Evolutionary conservation across 2,329 filamentous ascomycete genomes (phyloP), one percentile per base, ranked within the genome.

Genomic region (Pseudogymnoascus pannorum): DNA sequence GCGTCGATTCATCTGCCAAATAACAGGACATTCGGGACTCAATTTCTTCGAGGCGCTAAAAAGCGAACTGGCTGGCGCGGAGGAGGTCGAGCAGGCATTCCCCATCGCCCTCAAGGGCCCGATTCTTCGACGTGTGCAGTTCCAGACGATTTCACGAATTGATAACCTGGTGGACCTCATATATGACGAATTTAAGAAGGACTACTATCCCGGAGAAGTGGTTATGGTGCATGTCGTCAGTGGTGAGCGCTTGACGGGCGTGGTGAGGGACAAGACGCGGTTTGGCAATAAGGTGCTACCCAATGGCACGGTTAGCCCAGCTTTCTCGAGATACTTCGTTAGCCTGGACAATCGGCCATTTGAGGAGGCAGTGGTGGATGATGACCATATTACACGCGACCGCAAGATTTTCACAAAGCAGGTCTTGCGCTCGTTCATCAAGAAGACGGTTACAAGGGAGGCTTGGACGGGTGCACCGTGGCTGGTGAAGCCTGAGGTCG

Each of bases 401-500:
- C 86, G 92, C 59, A 96, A 93, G 69, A 83, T 91, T 54, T 99
- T 97, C 72, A 97, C 93, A 26, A 97, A 99, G 75, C 87, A 92
- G 57, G 92, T 97, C 73, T 79, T 99, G 40, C 87, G 93, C 33
- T 91, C 92, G 5, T 99, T 97, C 67, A 90, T 99, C 66, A 96
- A 96, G 72, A 92, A 95, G 74, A 94, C 92, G 0, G 88, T 97
- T n/a, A 88, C 87, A 1, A 81, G 93, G 64, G 94, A 97, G 70
- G 85, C 91, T 3, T 97, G 92, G 91, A 93, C 87, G 64, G 93
- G 93, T n/a, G 94, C 94, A 0, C 93, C 94, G 0, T 99, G 94
- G 94, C 78, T 96, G 61, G 93, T 97, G 16, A 97, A 95, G 75
- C 83, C 88, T 35, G 87, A 91, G 60, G 86, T 96, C 63, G 94